Evolutionary conservation across 2,329 filamentous ascomycete species (phyloP), one percentile per base, ranked within the genome.

Genomic region (Colletotrichum chlorophyti): DNA sequence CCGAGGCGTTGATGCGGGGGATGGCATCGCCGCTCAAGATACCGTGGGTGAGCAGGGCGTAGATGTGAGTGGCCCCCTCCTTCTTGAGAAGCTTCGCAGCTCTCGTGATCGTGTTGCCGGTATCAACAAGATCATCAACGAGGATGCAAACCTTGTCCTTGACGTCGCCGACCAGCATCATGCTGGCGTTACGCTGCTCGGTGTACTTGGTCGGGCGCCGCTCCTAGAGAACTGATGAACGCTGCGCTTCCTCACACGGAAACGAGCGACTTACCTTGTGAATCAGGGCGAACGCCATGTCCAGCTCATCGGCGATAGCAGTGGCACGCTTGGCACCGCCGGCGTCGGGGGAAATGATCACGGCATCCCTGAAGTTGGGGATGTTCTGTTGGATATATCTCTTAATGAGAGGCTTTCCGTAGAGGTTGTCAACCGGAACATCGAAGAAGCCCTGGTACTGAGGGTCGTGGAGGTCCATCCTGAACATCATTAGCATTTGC

Each of bases 391-490:
- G 88, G 66, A 90, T 89, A 69, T 89, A 90, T 61, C 83, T 83
- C 70, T 88, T 86, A 51, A 90, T 79, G 47, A 93, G 78, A 46
- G 90, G 88, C 66, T 91, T 87, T 54, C 89, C 94, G 76, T 98
- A 98, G 15, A 99, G 83, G 73, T 99, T 99, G 78, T 99, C 95
- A 54, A 99, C 95, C 3, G 95, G 95, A 58, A 98, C 97, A 70
- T 99, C 94, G 71, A 99, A 98, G 81, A 97, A 99, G 51, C 95
- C 95, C 76, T 99, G 95, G 70, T 98, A 98, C 75, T 99, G 93
- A 37, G 92, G 91, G 73, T 97, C 94, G 72, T 95, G 92, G 49
- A 99, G 83, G 71, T 99, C 95, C 91, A 99, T 96, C 59, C 61
- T 63, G 60, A 43, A 48, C n/a, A 27, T 40, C 17, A 65, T 72